These are phyloP conservation scores for Takashimella koratensis DNA, from an alignment of 1,284 basidiomycete species.

Conservation along the genomic window DNA sequence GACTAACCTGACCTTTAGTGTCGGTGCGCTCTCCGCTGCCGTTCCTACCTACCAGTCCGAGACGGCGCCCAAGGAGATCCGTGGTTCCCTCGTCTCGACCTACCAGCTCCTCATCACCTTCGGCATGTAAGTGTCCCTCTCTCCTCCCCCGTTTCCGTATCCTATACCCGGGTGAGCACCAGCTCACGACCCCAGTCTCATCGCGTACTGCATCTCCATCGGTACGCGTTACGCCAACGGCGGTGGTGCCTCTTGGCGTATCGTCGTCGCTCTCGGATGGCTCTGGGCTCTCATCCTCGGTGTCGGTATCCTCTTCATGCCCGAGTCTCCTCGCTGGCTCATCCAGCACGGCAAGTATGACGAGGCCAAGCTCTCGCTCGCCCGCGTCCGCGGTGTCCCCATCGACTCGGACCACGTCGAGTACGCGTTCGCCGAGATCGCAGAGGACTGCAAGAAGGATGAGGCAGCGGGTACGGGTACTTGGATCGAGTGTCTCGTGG, in stretches of 20 bases:
- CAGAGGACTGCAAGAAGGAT: background rate
- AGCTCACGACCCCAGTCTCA: conserved; percentile 50
- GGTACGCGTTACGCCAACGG: conserved; percentile 26
- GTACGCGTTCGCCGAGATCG: conserved; percentile 29
- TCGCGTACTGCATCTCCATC: conserved; percentile 59
- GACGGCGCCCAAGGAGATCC: conserved; percentile 65
- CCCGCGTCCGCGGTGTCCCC: conserved; percentile 23
- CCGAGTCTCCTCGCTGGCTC: conserved; percentile 31
- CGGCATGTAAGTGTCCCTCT: conserved; percentile 1
- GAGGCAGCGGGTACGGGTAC: background rate
- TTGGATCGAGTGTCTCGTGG: background rate
- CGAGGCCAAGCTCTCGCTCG: conserved; percentile 22
- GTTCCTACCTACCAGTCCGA: conserved; percentile 59
- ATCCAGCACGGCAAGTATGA: conserved; percentile 28
- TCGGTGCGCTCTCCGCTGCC: conserved; percentile 68
- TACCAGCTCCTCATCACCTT: conserved; percentile 73
- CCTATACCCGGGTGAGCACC: too few species aligned
- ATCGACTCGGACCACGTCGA: conserved; percentile 19
- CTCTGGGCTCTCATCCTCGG: conserved; percentile 25
- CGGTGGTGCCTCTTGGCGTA: background rate
- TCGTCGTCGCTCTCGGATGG: background rate
- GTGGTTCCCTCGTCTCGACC: conserved; percentile 64
- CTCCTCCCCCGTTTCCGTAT: conserved; percentile 59
- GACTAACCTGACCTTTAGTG: conserved; percentile 52
- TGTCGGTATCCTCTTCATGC: conserved; percentile 20